Evolutionary conservation across 306 rosid genomes (phyloP).

Genomic region (Trifolium subterraneum): DNA sequence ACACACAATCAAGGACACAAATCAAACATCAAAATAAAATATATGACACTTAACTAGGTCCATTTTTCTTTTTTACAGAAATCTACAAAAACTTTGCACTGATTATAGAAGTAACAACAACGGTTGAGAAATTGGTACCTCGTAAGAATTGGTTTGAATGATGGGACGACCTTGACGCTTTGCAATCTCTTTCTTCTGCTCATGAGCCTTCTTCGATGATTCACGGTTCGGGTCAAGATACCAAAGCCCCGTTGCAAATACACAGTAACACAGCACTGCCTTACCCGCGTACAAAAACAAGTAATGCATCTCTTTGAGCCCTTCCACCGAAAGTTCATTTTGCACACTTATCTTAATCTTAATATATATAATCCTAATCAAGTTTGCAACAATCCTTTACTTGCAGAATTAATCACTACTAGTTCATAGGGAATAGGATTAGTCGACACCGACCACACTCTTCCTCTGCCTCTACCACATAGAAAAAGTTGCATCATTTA

Average conservation of each 20-base stretch:
- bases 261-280: constrained; percentile 84
- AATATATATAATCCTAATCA: too few species aligned
- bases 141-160: constrained; percentile 81
- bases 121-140: constrained; percentile 47
- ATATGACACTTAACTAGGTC: neutral
- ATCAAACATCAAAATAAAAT: neutral
- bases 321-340: too few species aligned
- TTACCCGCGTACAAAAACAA: constrained; percentile 82
- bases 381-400: too few species aligned
- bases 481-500: too few species aligned
- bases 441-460: too few species aligned
- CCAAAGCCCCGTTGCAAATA: constrained; percentile 70
- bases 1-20: constrained; percentile 36
- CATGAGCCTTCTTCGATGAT: constrained; percentile 78
- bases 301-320: neutral
- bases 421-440: too few species aligned
- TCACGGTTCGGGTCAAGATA: constrained; percentile 96
- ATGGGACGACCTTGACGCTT: constrained; percentile 96
- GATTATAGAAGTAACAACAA: too few species aligned
- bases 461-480: too few species aligned
- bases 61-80: constrained; percentile 1
- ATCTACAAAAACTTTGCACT: neutral
- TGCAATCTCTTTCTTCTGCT: constrained; percentile 88
- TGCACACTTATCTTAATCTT: too few species aligned
- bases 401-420: too few species aligned